Conservation (phyloP, 2,329 filamentous ascomycete genomes). For the Fusarium pseudonygamai region DNA sequence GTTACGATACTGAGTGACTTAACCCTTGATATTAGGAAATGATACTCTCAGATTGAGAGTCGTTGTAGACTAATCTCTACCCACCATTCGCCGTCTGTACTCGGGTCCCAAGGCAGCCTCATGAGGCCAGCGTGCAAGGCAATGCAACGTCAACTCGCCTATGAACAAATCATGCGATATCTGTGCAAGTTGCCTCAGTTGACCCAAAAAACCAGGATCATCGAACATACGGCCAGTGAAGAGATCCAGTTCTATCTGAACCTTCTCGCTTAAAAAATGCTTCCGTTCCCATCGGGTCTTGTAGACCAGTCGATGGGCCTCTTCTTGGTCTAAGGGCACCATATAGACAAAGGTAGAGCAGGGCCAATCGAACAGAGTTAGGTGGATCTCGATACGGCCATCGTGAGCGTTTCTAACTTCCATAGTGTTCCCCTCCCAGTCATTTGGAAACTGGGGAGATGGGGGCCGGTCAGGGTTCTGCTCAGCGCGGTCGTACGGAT, state of each 20-base stretch:
- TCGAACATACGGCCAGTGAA: neutral
- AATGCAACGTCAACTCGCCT: neutral
- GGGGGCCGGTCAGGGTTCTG: neutral
- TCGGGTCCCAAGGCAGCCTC: neutral
- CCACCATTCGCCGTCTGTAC: neutral
- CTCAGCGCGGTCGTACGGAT: neutral
- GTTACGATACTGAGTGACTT: no score
- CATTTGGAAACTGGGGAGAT: neutral
- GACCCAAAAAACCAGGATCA: neutral
- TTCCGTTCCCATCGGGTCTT: neutral
- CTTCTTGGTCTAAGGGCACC: neutral
- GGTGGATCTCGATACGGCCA: neutral
- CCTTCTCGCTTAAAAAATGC: neutral
- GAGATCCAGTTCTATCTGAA: neutral
- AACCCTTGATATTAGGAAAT: rapidly evolving
- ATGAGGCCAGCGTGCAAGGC: neutral
- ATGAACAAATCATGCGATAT: neutral
- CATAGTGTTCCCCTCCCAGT: neutral
- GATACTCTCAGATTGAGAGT: neutral
- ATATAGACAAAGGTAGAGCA: neutral
- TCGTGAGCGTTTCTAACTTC: neutral
- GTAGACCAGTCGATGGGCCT: neutral
- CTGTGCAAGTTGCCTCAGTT: neutral
- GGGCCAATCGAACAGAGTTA: neutral
- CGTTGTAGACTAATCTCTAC: neutral